Conservation (phyloP, 1,284 basidiomycete genomes). For the Puccinia polysora region DNA sequence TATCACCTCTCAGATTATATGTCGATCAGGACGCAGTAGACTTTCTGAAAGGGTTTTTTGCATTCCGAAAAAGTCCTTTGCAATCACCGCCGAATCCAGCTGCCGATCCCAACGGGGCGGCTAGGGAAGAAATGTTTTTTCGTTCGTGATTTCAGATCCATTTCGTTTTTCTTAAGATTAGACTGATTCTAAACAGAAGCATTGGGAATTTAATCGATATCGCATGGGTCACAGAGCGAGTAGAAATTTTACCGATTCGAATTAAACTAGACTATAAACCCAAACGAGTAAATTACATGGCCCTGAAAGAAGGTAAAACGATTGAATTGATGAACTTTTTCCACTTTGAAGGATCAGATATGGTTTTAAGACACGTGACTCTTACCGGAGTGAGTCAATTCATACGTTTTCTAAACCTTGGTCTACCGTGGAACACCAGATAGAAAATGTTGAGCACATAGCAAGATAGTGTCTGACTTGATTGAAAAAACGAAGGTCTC, state of each 20-base stretch:
- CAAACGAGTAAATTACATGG: slow-evolving; percentile 87
- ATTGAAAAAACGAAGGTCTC: slow-evolving; percentile 58
- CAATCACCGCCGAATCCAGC: slow-evolving; percentile 48
- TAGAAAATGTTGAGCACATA: no score
- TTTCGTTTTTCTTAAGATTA: no score
- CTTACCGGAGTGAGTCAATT: slow-evolving; percentile 61
- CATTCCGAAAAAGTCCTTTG: slow-evolving; percentile 66
- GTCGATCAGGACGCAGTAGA: slow-evolving; percentile 98
- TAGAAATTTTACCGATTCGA: slow-evolving; percentile 74
- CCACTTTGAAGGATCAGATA: slow-evolving; percentile 97
- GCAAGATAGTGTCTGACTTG: neutral
- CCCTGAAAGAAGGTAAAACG: slow-evolving; percentile 81
- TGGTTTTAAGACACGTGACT: slow-evolving; percentile 90
- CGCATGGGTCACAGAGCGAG: slow-evolving; percentile 61
- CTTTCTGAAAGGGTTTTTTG: slow-evolving; percentile 93
- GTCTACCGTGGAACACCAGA: no score
- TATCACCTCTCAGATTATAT: slow-evolving; percentile 81
- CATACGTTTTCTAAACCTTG: neutral
- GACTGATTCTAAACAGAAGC: neutral
- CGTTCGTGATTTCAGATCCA: slow-evolving; percentile 8
- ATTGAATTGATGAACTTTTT: slow-evolving; percentile 99
- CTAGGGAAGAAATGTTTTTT: slow-evolving; percentile 29
- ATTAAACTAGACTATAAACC: slow-evolving; percentile 94
- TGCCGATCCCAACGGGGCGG: slow-evolving; percentile 48
- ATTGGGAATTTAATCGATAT: neutral